Evolutionary conservation across 1,284 basidiomycete genomes (phyloP), one percentile per base, ranked within the genome.

Genomic region (Apiotrichum porosum): DNA sequence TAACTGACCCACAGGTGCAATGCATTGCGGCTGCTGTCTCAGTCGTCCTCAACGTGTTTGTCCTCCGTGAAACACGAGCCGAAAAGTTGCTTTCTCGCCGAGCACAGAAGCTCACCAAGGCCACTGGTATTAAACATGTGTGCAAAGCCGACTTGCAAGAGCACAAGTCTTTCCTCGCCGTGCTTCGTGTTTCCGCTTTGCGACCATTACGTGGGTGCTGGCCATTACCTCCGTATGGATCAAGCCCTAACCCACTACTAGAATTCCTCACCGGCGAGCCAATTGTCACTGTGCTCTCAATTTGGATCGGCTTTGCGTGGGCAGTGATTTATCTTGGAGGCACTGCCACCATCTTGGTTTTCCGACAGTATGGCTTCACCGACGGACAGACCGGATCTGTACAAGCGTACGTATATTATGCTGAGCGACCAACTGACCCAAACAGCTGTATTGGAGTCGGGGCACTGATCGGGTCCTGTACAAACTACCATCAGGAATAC

Each of bases 401-500:
- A 17, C 55, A 67, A 36, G 40, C 57, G 64, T 68, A 12, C 6
- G 26, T 28, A 28, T 6, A 6, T 28, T 12, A 12, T 12, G 12
- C 26, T 6, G 6, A 12, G 26, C 26, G 26, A 28, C 26, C 26
- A 6, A 28, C 6, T 12, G 6, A 6, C 26, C 8, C 12, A 28
- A 6, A 6, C 26, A 28, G 26, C 26, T 28, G 41, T 34, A 42
- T 42, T 6, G 37, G 39, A 22, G 39, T 77, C 32, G 88, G 88
- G 9, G 82, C 85, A 3, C 78, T 81, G 57, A 49, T 89, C 31
- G 88, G 86, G 0, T 84, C 85, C 37, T 58, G 85, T 24, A 82
- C 83, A 33, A 86, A 90, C 69, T 71, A 46, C 54, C 71, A 66
- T 48, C 69, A 72, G 56, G 66, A 71, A 51, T 38, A 54, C 35